Evolutionary conservation across 1,284 basidiomycete species (phyloP).

Genomic region (Rhizoctonia solani): DNA sequence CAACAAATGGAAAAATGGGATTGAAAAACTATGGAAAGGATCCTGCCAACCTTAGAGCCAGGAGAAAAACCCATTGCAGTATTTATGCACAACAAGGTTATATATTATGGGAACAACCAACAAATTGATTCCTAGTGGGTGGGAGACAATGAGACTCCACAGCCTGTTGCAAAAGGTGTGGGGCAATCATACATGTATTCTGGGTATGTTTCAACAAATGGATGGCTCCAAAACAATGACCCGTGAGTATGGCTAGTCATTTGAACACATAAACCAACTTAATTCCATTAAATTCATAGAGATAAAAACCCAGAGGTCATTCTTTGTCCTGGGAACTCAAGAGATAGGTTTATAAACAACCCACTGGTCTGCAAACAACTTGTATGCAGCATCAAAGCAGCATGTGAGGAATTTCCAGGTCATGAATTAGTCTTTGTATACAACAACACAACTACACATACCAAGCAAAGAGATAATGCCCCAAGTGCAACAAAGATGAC

Average conservation of each 20-base stretch:
- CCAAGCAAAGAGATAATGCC: conserved; percentile 45
- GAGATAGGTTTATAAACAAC: conserved; percentile 49
- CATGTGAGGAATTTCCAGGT: conserved; percentile 44
- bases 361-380: conserved; percentile 47
- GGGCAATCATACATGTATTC: conserved; percentile 19
- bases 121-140: conserved; percentile 3
- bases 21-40: conserved; percentile 36
- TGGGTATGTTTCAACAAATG: conserved; percentile 17
- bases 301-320: background rate
- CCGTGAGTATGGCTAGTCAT: too few species aligned
- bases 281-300: background rate
- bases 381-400: conserved; percentile 46
- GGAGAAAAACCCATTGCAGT: conserved; percentile 5
- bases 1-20: conserved; percentile 36
- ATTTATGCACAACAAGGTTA: conserved; percentile 21
- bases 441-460: conserved; percentile 50
- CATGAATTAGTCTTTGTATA: conserved; percentile 46
- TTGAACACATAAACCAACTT: background rate
- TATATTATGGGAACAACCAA: conserved; percentile 4
- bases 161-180: conserved; percentile 9
- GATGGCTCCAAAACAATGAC: background rate
- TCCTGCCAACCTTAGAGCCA: conserved; percentile 14
- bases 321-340: conserved; percentile 45
- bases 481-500: conserved; percentile 48
- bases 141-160: background rate